Base-by-base conservation (phyloP, 306 rosid genomes). In the Cucumis hystrix region DNA sequence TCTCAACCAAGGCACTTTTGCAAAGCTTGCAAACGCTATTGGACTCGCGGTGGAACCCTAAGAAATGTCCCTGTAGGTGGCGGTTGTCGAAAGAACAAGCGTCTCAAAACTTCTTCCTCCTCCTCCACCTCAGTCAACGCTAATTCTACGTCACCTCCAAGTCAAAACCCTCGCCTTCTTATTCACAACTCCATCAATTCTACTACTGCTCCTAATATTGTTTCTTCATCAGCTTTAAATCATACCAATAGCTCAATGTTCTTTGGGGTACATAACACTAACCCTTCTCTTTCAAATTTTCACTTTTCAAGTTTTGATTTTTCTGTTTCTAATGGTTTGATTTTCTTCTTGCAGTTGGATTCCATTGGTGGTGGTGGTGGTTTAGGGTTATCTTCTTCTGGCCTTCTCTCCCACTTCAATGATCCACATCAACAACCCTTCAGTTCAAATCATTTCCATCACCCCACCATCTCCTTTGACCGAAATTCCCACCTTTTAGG, bases 1-100 rank as follows among this genome's bases (percentile, higher is more conserved):
- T 92, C 98, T 16, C 98, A 95, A 83, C 98, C 98, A 5, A 77
- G 98, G 37, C 96, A 95, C 85, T 95, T 95, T 78, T 95, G 98
- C 87, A 95, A 95, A 86, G 92, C 98, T 81, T 95, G 98, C 84
- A 95, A 95, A 80, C 86, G 98, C 21, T 95, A 95, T 78, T 95
- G 98, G 98, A 95, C 98, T 30, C 81, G 95, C 80, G 98, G 97
- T 8, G 98, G 98, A 12, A 95, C 98, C 58, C 87, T 95, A 30
- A 82, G 98, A 14, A 95, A 92, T 61, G 96, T 95, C 20, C 98
- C 98, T 6, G 98, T 90, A 0, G 98, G 98, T 3, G 98, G 98
- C 2, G 97, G 96, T 0, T 95, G 88, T 82, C 79, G 97, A 37
- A 95, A 88, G 77, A 90, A 92, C 92, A 95, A 92, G 86, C 94